phyloP scores from a whole-genome alignment of 2,329 filamentous ascomycete genomes.

The Tolypocladium guangdongense region DNA sequence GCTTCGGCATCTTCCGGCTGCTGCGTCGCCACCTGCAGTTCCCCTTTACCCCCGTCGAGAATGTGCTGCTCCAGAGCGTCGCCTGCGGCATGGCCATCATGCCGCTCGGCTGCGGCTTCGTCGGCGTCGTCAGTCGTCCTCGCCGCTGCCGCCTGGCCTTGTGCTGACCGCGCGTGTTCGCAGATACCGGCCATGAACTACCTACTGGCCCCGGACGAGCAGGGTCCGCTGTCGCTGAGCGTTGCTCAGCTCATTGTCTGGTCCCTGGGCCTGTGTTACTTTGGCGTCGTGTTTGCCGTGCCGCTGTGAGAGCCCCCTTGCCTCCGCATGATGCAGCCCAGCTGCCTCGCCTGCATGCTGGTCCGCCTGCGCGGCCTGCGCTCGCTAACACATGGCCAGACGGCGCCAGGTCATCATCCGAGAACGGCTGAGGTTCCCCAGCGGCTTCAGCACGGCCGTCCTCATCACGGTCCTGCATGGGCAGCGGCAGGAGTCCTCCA shows the following conservation, averaged over 20 bases:
- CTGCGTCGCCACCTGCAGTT: conserved; percentile 60
- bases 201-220: conserved; percentile 65
- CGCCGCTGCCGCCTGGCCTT: not conserved
- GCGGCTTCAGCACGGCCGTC: conserved; percentile 87
- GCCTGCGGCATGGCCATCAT: conserved; percentile 93
- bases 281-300: conserved; percentile 93
- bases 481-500: conserved; percentile 21
- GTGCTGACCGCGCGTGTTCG: conserved; percentile 1
- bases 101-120: conserved; percentile 90
- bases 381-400: conserved; percentile 17
- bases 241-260: conserved; percentile 75
- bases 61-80: conserved; percentile 92
- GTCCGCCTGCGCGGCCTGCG: not conserved
- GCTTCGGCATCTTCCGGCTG: conserved; percentile 85
- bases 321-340: not conserved
- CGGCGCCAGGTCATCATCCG: conserved; percentile 85
- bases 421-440: conserved; percentile 88
- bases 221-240: conserved; percentile 61
- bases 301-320: conserved; percentile 46
- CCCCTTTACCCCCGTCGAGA: conserved; percentile 90
- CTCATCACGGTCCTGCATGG: conserved; percentile 88
- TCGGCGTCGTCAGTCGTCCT: conserved; percentile 57
- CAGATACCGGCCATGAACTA: conserved; percentile 83
- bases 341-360: too few relatives aligned
- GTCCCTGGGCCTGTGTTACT: conserved; percentile 89